Evolutionary conservation across 169 alveolate species (phyloP), one percentile per base, ranked within the genome.

Genomic region (Plasmodium coatneyi): DNA sequence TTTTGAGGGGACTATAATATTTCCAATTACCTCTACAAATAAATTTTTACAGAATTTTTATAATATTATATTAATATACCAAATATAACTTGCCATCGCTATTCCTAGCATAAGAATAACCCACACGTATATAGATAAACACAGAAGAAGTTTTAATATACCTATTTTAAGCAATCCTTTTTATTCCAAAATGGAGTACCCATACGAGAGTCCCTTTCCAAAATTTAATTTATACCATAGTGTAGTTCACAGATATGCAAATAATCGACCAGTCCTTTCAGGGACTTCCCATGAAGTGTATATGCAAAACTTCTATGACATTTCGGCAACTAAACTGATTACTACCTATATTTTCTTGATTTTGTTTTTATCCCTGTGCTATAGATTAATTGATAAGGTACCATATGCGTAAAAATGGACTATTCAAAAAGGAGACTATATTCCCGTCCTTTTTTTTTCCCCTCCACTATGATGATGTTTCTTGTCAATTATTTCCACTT

Each of bases 341-440:
- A 41, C 84, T 41, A 39, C 54, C 32, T 41, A 36, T 19, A 12
- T 78, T 22, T 78, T 78, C 5, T 41, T 78, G 32, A 12, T 78
- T 14, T 34, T 78, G 54, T 78, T 78, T 41, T 41, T 78, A 41
- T 16, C 84, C 0, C 1, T 78, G 14, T 78, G 84, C 84, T 78
- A 78, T 32, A 78, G 84, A 78, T 78, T 78, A 78, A 78, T 78
- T 78, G 84, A 78, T 41, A 34, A 16, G 46, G 84, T 78, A 78
- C 19, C n/a, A 6, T n/a, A 9, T n/a, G 14, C 46, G 28, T 78
- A 36, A 78, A 39, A 78, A 34, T 78, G n/a, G 25, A 16, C 3
- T 19, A 1, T 10, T 41, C 66, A 7, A 22, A 60, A 60, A 19
- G 39, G 22, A 78, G 84, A 60, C 22, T n/a, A 12, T 78, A 34